Percentiles rank a stretch among this genome's conserved stretches.
phyloP scores from a whole-genome alignment of 208 protist species.

The Strigomonas galati region DNA sequence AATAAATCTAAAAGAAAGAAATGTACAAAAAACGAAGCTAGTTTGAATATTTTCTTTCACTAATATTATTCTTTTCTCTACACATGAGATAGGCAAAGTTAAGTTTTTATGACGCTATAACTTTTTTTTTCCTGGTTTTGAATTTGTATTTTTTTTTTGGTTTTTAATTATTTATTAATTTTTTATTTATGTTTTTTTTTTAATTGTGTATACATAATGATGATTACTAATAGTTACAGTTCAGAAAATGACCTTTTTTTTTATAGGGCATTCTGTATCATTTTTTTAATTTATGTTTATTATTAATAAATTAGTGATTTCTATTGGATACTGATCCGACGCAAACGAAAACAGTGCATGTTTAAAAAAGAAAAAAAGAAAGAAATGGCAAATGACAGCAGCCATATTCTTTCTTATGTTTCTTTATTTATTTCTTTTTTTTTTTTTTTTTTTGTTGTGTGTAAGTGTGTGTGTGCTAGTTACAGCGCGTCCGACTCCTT shows the following conservation, averaged over 20 bases:
- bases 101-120: neutral
- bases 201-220: neutral
- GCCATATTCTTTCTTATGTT: slow-evolving; percentile 7
- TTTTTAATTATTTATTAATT: neutral
- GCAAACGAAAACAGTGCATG: no score
- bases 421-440: neutral
- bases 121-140: neutral
- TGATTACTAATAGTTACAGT: neutral
- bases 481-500: neutral
- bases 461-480: neutral
- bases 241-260: neutral
- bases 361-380: slow-evolving; percentile 14
- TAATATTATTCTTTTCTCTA: neutral
- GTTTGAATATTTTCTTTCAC: neutral
- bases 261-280: neutral
- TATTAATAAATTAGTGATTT: no score
- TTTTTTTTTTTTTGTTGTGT: slow-evolving; percentile 18
- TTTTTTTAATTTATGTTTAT: neutral
- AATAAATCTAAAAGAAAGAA: neutral
- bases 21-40: neutral
- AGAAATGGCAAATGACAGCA: neutral
- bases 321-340: no score
- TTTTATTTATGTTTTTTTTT: neutral
- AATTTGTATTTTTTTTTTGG: neutral
- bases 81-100: neutral